Percentiles rank a stretch among this genome's conserved stretches.
phyloP scores from a whole-genome alignment of 1,284 basidiomycete genomes.

The Cystobasidium sp. region DNA sequence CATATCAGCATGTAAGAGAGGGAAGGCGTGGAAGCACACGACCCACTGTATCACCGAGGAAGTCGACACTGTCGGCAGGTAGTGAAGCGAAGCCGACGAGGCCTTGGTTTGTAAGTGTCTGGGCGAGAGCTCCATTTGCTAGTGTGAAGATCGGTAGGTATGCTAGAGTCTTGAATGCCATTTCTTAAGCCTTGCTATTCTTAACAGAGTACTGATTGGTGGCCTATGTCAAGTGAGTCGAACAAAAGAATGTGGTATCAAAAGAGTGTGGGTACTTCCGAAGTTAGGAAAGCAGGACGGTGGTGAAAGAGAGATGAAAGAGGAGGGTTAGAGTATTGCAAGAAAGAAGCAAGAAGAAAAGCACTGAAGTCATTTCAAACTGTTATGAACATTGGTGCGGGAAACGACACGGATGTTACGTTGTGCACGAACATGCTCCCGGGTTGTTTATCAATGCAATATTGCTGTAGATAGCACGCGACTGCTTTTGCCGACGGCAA shows the following conservation, averaged over 20 bases:
- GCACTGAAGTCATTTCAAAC: neutral
- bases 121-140: conserved; percentile 9
- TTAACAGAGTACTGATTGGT: neutral
- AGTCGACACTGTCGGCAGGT: conserved; percentile 49
- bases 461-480: neutral
- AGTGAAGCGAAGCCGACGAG: conserved; percentile 54
- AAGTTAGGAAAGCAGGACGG: no score
- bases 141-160: conserved; percentile 7
- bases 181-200: neutral
- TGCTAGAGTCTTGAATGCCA: conserved; percentile 9
- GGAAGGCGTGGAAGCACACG: neutral
- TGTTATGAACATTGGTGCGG: neutral
- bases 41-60: conserved; percentile 50
- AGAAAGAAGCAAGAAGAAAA: neutral
- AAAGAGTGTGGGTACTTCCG: neutral
- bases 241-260: neutral
- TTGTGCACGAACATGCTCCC: neutral
- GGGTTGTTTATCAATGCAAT: neutral
- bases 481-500: no score
- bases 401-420: neutral
- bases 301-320: no score
- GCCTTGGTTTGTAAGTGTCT: conserved; percentile 51
- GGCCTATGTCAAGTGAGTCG: neutral
- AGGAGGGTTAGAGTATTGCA: neutral
- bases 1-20: neutral